phyloP scores from a whole-genome alignment of 306 rosid species.

The Ormosia semicastrata region DNA sequence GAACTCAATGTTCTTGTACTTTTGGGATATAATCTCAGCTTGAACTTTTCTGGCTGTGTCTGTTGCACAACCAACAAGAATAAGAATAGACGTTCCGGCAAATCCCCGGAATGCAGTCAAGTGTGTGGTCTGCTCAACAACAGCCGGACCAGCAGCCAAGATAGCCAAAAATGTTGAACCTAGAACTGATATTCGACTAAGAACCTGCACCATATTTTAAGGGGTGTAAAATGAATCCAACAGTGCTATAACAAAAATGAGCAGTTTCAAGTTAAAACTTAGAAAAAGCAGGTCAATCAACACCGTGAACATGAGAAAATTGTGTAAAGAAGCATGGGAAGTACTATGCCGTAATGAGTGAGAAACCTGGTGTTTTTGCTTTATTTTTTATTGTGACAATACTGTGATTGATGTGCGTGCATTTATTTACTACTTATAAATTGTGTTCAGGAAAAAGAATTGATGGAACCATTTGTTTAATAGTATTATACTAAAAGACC shows the following conservation, averaged over 20 bases:
- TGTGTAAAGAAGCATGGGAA: background rate
- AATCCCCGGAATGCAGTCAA: slow-evolving; percentile 93
- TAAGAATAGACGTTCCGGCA: slow-evolving; percentile 95
- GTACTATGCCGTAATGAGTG: background rate
- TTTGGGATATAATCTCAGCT: slow-evolving; percentile 93
- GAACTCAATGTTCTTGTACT: slow-evolving; percentile 91
- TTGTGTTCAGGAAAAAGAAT: background rate
- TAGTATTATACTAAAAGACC: background rate
- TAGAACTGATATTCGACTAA: slow-evolving; percentile 91
- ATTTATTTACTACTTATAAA: background rate
- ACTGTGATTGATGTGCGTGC: background rate
- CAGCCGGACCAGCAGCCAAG: slow-evolving; percentile 91
- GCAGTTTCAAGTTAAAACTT: slow-evolving; percentile 1
- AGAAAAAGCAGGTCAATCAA: background rate
- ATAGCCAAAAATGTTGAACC: slow-evolving; percentile 91
- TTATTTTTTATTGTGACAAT: background rate
- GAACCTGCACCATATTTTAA: slow-evolving; percentile 54
- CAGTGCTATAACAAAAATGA: background rate
- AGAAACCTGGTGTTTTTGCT: background rate
- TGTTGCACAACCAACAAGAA: slow-evolving; percentile 94
- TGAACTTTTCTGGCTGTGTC: slow-evolving; percentile 95
- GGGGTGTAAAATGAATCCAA: slow-evolving; percentile 10
- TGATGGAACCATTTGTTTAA: background rate
- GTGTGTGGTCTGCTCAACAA: slow-evolving; percentile 83
- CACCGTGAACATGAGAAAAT: background rate